A percentile compares a stretch with the other conserved stretches of the same genome.
These are phyloP conservation scores for Monilinia aucupariae DNA, from an alignment of 2,329 filamentous ascomycete genomes.

Conservation along the genomic window DNA sequence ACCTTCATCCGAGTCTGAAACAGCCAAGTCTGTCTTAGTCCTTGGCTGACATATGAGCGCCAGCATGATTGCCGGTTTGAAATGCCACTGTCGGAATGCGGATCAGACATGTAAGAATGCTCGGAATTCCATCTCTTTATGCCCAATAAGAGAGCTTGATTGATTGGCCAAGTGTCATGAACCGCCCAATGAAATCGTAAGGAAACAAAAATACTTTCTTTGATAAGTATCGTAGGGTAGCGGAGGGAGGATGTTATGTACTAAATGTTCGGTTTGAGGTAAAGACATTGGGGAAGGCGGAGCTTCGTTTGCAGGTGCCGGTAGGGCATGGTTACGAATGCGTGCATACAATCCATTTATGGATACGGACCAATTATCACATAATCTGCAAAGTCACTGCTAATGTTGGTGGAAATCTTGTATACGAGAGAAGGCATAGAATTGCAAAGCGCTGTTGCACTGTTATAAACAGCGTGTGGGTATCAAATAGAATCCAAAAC, in stretches of 20 bases:
- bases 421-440: neutral
- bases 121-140: neutral
- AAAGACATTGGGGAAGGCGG: neutral
- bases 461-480: slow-evolving; percentile 1
- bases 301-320: neutral
- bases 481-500: slow-evolving; percentile 16
- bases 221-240: neutral
- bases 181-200: neutral
- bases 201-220: neutral
- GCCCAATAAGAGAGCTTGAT: neutral
- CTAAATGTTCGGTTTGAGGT: too few species aligned
- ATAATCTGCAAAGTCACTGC: neutral
- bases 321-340: neutral
- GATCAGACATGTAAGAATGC: neutral
- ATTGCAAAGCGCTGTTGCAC: slow-evolving; percentile 1
- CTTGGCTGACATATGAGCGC: neutral
- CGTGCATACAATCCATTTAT: neutral
- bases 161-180: neutral
- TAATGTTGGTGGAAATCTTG: neutral
- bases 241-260: too few species aligned
- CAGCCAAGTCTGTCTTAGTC: neutral
- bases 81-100: neutral
- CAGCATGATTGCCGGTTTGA: neutral
- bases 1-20: slow-evolving; percentile 13
- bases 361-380: neutral